Base-by-base conservation (phyloP, 2,329 filamentous ascomycete species). In the Pyricularia pennisetigena region DNA sequence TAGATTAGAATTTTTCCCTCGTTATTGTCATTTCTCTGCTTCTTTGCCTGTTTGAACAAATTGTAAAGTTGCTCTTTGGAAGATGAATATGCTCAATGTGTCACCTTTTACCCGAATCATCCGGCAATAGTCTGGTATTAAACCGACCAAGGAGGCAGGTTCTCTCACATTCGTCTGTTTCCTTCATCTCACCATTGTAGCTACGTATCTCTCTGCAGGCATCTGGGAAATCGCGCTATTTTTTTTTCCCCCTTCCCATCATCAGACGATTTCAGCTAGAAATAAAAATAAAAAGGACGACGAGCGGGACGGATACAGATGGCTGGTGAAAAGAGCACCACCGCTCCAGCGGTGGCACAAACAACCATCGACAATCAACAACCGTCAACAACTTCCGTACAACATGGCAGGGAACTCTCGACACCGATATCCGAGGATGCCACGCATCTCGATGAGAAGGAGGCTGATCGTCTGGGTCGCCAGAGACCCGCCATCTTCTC, bases 401-500 rank as follows among this genome's bases (percentile, higher is more conserved):
- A 49, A n/a, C 16, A 49, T n/a, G 41, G 6, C 3, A 49, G 20
- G 41, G 41, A 4, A 49, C 41, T 16, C 2, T 49, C 41, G n/a
- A 49, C 41, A 8, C 16, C 41, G 9, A 1, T n/a, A n/a, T 49
- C 41, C 4, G 41, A 49, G 16, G 41, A 49, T 49, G 28, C 66
- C 66, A 41, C 20, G 29, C 26, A 59, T 23, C n/a, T 35, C 12
- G 49, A 49, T 26, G 30, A 65, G 63, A 65, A 65, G 6, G 74
- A 73, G 62, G 77, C 87, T 63, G 83, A 87, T 70, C 78, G 81
- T 28, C 75, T 88, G 2, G 86, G 85, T 23, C 78, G 84, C 68
- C 78, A 85, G 73, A 78, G 85, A n/a, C 86, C 85, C 10, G 74
- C 78, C 6, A 76, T 76, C 62, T 86, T 87, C 74, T 74, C 74